Percentiles rank a stretch among this genome's conserved stretches.
Evolutionary conservation across 208 protist genomes (phyloP).

Genomic region (Strigomonas culicis): DNA sequence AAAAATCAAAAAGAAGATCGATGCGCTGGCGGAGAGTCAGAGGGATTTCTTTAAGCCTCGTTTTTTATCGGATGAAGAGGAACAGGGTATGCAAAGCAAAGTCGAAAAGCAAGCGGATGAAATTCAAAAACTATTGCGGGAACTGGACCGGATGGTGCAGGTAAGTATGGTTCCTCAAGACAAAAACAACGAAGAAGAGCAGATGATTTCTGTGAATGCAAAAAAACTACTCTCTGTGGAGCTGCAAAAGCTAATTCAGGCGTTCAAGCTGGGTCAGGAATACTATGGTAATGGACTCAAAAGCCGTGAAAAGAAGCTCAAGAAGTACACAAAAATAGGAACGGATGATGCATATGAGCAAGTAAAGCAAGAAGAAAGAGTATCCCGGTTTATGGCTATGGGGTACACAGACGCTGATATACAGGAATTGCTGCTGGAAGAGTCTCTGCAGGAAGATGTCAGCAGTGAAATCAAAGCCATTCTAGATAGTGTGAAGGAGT

Average conservation of each 20-base stretch:
- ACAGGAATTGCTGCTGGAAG: conserved; percentile 62
- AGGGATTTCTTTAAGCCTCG: conserved; percentile 38
- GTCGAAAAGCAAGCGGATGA: conserved; percentile 40
- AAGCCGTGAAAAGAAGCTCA: conserved; percentile 39
- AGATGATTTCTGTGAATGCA: conserved; percentile 13
- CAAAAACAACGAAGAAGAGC: conserved; percentile 44
- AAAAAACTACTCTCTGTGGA: conserved; percentile 37
- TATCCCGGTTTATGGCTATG: conserved; percentile 63
- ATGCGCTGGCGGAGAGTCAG: conserved; percentile 40
- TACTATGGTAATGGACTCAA: conserved; percentile 47
- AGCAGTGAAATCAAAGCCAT: conserved; percentile 81
- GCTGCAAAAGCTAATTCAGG: conserved; percentile 31
- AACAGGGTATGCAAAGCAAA: conserved; percentile 21
- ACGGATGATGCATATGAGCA: conserved; percentile 44
- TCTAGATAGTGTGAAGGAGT: conserved; percentile 73
- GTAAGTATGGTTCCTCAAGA: conserved; percentile 28
- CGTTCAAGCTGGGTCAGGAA: conserved; percentile 58
- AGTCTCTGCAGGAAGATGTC: conserved; percentile 47
- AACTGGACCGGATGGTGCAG: conserved; percentile 60
- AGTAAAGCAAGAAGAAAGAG: conserved; percentile 54
- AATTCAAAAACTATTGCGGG: conserved; percentile 45
- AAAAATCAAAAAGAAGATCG: conserved; percentile 28
- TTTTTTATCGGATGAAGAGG: conserved; percentile 51
- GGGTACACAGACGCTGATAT: conserved; percentile 83
- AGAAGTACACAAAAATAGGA: conserved; percentile 59